phyloP scores from a whole-genome alignment of 2,329 filamentous ascomycete species.

The Nothomitra cinnamomea region DNA sequence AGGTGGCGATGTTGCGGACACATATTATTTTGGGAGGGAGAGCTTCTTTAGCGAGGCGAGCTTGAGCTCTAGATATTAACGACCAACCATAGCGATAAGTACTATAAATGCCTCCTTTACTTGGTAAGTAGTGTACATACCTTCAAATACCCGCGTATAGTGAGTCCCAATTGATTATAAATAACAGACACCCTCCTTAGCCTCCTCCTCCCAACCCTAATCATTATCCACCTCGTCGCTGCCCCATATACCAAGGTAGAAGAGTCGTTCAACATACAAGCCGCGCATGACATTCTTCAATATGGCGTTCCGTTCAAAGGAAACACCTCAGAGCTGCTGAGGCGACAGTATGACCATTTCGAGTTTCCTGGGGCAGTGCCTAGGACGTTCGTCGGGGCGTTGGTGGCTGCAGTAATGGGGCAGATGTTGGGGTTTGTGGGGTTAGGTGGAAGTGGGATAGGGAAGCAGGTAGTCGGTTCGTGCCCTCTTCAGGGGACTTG shows the following conservation, averaged over 20 bases:
- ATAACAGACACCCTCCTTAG: conserved; percentile 30
- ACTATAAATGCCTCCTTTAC: neutral
- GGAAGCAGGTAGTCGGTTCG: neutral
- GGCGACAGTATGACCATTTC: conserved; percentile 67
- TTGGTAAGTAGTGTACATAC: neutral
- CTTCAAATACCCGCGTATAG: no score
- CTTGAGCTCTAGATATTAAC: no score
- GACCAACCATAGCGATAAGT: no score
- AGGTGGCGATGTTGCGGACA: neutral
- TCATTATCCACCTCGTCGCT: conserved; percentile 51
- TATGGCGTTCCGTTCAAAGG: conserved; percentile 51
- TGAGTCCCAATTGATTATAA: neutral
- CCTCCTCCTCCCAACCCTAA: conserved; percentile 42
- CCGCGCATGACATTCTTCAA: conserved; percentile 71
- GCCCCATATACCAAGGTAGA: conserved; percentile 95
- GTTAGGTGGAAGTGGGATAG: neutral
- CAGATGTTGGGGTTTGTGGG: neutral
- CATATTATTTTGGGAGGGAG: neutral
- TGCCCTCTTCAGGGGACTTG: no score
- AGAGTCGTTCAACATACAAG: conserved; percentile 96
- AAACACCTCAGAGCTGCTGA: conserved; percentile 36
- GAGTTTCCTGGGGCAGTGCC: conserved; percentile 83
- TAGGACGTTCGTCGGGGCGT: conserved; percentile 69
- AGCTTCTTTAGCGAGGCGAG: no score
- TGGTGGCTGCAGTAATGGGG: conserved; percentile 46